Percentiles rank a stretch among this genome's conserved stretches.
These are phyloP conservation scores for Saccharomycopsis fodiens DNA, from an alignment of 805 yeast species.

Conservation along the genomic window DNA sequence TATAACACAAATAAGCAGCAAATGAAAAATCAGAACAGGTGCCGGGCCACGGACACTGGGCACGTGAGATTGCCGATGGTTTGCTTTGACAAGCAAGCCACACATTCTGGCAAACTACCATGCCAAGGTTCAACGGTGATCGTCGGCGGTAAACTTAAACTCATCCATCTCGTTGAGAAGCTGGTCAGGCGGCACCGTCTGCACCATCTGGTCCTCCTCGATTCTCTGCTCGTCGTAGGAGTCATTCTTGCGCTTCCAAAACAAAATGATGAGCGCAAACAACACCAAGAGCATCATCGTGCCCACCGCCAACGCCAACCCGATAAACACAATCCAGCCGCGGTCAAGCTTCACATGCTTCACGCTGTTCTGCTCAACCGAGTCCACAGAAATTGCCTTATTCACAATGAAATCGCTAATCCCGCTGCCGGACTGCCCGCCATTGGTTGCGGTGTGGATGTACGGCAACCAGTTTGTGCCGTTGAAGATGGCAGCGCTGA, in stretches of 20 bases:
- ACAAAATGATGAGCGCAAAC: constrained; percentile 30
- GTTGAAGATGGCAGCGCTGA: constrained; percentile 48
- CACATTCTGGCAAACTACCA: too few relatives aligned
- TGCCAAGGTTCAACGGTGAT: background rate
- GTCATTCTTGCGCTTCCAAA: constrained; percentile 32
- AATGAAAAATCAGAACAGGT: too few relatives aligned
- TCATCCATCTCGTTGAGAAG: constrained; percentile 30
- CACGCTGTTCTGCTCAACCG: constrained; percentile 20
- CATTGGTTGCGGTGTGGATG: constrained; percentile 35
- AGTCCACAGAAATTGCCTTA: constrained; percentile 29
- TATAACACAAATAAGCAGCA: too few relatives aligned
- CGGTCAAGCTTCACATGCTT: constrained; percentile 27
- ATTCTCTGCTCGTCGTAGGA: constrained; percentile 42
- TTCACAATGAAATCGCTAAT: constrained; percentile 30
- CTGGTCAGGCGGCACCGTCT: constrained; percentile 54
- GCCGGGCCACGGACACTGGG: too few relatives aligned
- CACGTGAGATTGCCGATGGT: too few relatives aligned
- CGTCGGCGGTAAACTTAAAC: constrained; percentile 15
- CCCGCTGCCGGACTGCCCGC: constrained; percentile 22
- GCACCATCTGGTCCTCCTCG: constrained; percentile 53
- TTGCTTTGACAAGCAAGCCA: too few relatives aligned
- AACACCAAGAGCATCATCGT: constrained; percentile 36
- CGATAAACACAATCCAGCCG: constrained; percentile 64
- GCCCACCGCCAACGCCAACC: constrained; percentile 59
- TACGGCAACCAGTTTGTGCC: constrained; percentile 65